Evolutionary conservation across 2,329 filamentous ascomycete species (phyloP).

Genomic region (Hymenoscyphus infarciens): DNA sequence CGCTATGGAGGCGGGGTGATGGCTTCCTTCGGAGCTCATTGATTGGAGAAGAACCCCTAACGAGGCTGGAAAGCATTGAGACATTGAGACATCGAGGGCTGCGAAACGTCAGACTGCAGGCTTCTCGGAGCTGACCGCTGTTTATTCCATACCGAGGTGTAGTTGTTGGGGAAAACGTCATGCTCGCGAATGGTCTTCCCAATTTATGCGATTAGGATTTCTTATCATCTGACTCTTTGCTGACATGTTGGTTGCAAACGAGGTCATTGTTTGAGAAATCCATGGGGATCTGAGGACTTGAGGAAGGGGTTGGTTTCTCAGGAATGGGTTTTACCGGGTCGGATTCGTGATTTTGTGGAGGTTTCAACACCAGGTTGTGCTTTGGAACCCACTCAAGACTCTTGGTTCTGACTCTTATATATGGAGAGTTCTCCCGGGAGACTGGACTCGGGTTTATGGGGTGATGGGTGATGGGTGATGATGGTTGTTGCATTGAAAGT

Average conservation of each 20-base stretch:
- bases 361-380: background rate
- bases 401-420: background rate
- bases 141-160: background rate
- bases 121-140: background rate
- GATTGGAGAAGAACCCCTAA: background rate
- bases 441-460: background rate
- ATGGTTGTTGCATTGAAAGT: background rate
- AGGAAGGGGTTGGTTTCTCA: background rate
- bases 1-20: conserved; percentile 5
- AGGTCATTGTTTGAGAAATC: background rate
- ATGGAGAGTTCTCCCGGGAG: background rate
- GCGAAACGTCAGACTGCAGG: background rate
- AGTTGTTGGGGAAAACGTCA: background rate
- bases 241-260: background rate
- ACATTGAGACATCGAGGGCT: background rate
- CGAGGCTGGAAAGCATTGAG: background rate
- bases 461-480: background rate
- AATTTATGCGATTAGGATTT: background rate
- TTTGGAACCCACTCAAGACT: background rate
- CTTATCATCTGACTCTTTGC: background rate
- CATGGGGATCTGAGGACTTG: background rate
- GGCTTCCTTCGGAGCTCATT: background rate
- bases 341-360: conserved; percentile 2
- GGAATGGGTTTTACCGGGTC: background rate
- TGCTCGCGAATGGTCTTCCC: background rate